These are phyloP conservation scores for Conidiobolus incongruus DNA, from an alignment of 371 early-diverging fungal genomes.

Conservation along the genomic window DNA sequence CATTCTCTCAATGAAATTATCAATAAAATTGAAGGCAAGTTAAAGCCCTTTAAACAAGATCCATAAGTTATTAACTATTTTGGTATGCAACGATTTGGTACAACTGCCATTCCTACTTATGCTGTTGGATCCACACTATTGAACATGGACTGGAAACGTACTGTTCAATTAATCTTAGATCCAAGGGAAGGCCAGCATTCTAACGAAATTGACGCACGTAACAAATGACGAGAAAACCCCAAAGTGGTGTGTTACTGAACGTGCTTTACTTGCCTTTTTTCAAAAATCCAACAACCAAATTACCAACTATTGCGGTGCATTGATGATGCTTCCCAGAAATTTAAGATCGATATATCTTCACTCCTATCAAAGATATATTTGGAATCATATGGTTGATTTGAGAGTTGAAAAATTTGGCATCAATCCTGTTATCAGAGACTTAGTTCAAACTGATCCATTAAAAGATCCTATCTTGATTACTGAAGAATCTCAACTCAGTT, in stretches of 20 bases:
- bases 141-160: slow-evolving; percentile 44
- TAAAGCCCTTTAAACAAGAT: slow-evolving; percentile 31
- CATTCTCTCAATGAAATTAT: background rate
- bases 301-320: slow-evolving; percentile 27
- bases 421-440: slow-evolving; percentile 57
- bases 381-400: slow-evolving; percentile 76
- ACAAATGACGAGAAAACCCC: slow-evolving; percentile 54
- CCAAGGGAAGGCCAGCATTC: slow-evolving; percentile 43
- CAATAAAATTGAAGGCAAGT: slow-evolving; percentile 17
- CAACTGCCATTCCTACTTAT: slow-evolving; percentile 61
- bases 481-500: slow-evolving; percentile 22
- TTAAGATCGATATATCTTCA: slow-evolving; percentile 86
- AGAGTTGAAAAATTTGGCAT: slow-evolving; percentile 48
- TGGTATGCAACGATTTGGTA: slow-evolving; percentile 97
- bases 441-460: slow-evolving; percentile 24
- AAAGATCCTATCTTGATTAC: slow-evolving; percentile 1
- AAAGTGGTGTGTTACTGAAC: slow-evolving; percentile 41
- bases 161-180: slow-evolving; percentile 52
- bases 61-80: slow-evolving; percentile 94
- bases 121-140: slow-evolving; percentile 65
- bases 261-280: slow-evolving; percentile 14
- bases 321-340: slow-evolving; percentile 59
- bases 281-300: slow-evolving; percentile 10
- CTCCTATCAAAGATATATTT: slow-evolving; percentile 90
- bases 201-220: slow-evolving; percentile 34